Conservation (phyloP, 2,329 filamentous ascomycete genomes). For the Ceratocystiopsis sp. region DNA sequence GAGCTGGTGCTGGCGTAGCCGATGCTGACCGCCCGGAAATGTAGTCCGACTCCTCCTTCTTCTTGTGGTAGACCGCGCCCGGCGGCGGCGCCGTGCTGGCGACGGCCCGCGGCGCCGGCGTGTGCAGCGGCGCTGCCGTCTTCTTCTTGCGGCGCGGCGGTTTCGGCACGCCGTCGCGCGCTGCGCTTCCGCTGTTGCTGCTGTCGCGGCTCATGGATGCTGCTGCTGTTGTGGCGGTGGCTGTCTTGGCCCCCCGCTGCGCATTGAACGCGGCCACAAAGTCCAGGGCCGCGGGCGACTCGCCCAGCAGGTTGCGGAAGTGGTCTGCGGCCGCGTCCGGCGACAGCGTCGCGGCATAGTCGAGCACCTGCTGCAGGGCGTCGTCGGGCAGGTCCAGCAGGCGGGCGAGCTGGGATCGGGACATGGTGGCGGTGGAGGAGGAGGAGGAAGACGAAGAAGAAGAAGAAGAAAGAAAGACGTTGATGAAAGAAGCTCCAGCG, state of each 20-base stretch:
- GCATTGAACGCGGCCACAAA: conserved; percentile 74
- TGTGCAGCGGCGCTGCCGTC: conserved; percentile 48
- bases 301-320: conserved; percentile 74
- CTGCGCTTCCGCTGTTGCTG: neutral
- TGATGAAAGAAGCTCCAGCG: no score
- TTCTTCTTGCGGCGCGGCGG: conserved; percentile 28
- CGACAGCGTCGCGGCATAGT: conserved; percentile 62
- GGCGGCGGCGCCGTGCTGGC: conserved; percentile 45
- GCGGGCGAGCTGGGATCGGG: conserved; percentile 51
- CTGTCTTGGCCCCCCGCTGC: conserved; percentile 21
- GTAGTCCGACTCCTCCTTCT: conserved; percentile 53
- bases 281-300: conserved; percentile 59
- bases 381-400: conserved; percentile 74
- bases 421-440: conserved; percentile 19
- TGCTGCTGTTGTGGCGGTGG: conserved; percentile 1
- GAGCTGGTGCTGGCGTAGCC: conserved; percentile 3
- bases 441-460: no score
- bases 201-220: neutral
- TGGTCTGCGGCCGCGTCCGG: conserved; percentile 67
- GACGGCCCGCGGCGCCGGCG: conserved; percentile 43
- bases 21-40: conserved; percentile 35
- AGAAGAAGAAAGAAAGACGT: no score
- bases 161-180: conserved; percentile 29
- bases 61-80: conserved; percentile 61
- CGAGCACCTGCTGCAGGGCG: conserved; percentile 67